Percentiles rank a stretch among this genome's conserved stretches.
phyloP scores from a whole-genome alignment of 768 basidiomycete genomes.

The Krasilnikovozyma curviuscula region DNA sequence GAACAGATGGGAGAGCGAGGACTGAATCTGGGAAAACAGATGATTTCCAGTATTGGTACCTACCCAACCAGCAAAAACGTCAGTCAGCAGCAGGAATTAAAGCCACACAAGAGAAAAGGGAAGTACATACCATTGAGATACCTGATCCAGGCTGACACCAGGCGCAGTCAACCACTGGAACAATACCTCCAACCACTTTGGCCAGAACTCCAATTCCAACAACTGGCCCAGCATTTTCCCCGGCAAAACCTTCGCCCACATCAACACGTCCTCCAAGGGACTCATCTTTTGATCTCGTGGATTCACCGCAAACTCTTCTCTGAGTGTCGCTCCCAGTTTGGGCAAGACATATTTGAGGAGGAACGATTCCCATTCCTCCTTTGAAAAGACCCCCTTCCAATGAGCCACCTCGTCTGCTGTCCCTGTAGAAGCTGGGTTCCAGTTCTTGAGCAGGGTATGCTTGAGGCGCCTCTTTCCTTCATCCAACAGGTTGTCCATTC shows the following conservation, averaged over 20 bases:
- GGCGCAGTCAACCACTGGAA: slow-evolving; percentile 88
- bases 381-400: slow-evolving; percentile 70
- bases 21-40: slow-evolving; percentile 32
- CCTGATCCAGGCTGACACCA: slow-evolving; percentile 69
- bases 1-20: slow-evolving; percentile 44
- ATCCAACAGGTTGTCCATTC: slow-evolving; percentile 65
- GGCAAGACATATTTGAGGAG: slow-evolving; percentile 81
- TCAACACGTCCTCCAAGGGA: slow-evolving; percentile 50
- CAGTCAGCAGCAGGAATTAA: background rate
- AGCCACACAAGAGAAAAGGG: background rate
- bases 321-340: slow-evolving; percentile 61
- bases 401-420: slow-evolving; percentile 52
- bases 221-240: slow-evolving; percentile 61
- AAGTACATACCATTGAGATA: slow-evolving; percentile 68
- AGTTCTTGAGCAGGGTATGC: slow-evolving; percentile 49
- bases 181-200: slow-evolving; percentile 83
- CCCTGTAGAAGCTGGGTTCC: no score
- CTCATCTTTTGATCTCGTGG: slow-evolving; percentile 76
- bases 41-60: slow-evolving; percentile 13
- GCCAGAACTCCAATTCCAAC: slow-evolving; percentile 81
- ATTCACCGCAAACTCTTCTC: slow-evolving; percentile 73
- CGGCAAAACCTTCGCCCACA: slow-evolving; percentile 57
- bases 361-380: slow-evolving; percentile 73
- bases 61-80: background rate
- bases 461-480: slow-evolving; percentile 76